phyloP scores from a whole-genome alignment of 768 basidiomycete genomes.

The Xerocomellus chrysenteron region DNA sequence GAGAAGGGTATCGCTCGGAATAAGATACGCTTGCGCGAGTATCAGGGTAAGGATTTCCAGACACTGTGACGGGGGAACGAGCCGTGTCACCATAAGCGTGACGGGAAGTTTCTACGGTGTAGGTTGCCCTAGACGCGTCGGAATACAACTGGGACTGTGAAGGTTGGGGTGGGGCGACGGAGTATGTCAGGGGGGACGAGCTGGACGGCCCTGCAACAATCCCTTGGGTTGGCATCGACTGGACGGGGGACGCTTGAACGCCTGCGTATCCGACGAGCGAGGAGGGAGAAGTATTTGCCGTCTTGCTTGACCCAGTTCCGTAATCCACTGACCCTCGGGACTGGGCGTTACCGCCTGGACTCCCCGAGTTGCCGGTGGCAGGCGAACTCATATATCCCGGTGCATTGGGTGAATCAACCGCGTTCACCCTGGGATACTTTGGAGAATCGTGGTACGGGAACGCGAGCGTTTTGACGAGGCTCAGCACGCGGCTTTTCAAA shows the following conservation, averaged over 20 bases:
- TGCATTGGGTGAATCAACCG: constrained; percentile 49
- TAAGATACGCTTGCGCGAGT: constrained; percentile 21
- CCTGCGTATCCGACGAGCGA: constrained; percentile 27
- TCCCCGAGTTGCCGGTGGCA: constrained; percentile 56
- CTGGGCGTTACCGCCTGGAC: constrained; percentile 38
- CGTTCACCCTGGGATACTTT: constrained; percentile 46
- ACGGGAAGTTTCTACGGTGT: constrained; percentile 21
- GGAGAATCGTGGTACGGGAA: constrained; percentile 78
- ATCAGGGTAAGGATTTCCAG: constrained; percentile 33
- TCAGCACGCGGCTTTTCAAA: constrained; percentile 58
- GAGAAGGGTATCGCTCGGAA: constrained; percentile 24
- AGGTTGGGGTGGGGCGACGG: constrained; percentile 20
- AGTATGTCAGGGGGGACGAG: constrained; percentile 27
- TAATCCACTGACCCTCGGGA: constrained; percentile 29
- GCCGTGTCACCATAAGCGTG: constrained; percentile 23
- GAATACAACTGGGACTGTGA: constrained; percentile 26
- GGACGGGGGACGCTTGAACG: constrained; percentile 23
- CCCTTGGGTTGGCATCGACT: constrained; percentile 21
- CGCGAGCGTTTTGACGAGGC: constrained; percentile 70
- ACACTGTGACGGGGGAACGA: constrained; percentile 14
- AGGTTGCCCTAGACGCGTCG: constrained; percentile 22
- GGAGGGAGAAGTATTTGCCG: constrained; percentile 20
- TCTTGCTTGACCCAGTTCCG: constrained; percentile 19
- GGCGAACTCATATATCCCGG: constrained; percentile 52
- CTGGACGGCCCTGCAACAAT: constrained; percentile 18